Conservation (phyloP, 116 monocot genomes). For the Zostera marina region DNA sequence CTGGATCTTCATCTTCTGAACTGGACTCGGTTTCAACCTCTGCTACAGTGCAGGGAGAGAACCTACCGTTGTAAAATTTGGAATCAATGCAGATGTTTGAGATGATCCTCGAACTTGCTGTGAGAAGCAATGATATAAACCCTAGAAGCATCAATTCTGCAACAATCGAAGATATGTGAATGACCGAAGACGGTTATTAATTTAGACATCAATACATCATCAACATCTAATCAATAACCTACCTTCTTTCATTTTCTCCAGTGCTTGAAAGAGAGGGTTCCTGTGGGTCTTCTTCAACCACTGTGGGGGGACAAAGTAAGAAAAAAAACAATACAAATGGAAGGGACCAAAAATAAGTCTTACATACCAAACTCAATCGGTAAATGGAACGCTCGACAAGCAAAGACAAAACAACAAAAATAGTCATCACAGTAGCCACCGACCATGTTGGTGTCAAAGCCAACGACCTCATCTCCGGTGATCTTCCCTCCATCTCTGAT, state of each 20-base stretch:
- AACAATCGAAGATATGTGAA: conserved; percentile 14
- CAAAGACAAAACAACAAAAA: conserved; percentile 61
- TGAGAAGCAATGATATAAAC: conserved; percentile 81
- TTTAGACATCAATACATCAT: too few species aligned
- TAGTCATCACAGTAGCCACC: conserved; percentile 77
- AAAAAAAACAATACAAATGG: too few species aligned
- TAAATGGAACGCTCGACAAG: conserved; percentile 85
- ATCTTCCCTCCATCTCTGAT: conserved; percentile 8
- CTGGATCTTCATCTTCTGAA: conserved; percentile 12
- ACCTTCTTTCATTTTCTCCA: conserved; percentile 99
- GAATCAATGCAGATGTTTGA: conserved; percentile 85
- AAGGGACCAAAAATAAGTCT: conserved; percentile 1
- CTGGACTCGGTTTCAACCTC: conserved; percentile 33
- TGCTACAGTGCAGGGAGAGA: conserved; percentile 62
- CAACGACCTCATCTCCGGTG: conserved; percentile 47
- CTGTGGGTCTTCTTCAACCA: conserved; percentile 91
- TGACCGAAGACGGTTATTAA: not conserved
- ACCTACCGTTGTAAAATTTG: conserved; percentile 58
- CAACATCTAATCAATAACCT: not conserved
- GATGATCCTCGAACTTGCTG: conserved; percentile 74
- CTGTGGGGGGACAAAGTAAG: too few species aligned
- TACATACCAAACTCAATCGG: conserved; percentile 68
- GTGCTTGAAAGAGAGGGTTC: conserved; percentile 76
- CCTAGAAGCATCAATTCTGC: conserved; percentile 93
- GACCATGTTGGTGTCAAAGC: conserved; percentile 97